Evolutionary conservation across 2,329 filamentous ascomycete species (phyloP), one percentile per base, ranked within the genome.

Genomic region (Penicillium occitanis): DNA sequence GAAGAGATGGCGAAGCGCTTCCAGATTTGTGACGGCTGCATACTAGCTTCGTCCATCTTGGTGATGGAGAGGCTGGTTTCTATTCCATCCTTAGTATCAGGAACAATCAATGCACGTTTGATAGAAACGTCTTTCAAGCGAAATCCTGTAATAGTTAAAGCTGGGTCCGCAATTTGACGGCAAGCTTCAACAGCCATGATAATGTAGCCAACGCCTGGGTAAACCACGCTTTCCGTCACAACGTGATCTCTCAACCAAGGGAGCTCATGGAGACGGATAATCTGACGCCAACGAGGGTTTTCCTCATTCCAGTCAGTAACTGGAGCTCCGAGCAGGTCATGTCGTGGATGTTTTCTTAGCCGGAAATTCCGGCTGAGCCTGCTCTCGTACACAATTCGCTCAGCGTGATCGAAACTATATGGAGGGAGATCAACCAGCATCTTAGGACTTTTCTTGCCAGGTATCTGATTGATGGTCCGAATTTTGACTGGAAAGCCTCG

Each of bases 171-270:
- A 33, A 74, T 67, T 62, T 75, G 74, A 33, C 69, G 69, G 3
- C 69, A 70, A 5, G 73, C 72, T 66, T 76, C 73, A 30, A 75
- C 70, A 1, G 70, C 73, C 73, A 75, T 75, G 13, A 72, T 68
- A 13, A 76, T 53, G 61, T 70, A 75, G 1, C 72, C 73, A 17
- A 71, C 73, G 10, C 71, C 72, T 1, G 74, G 74, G 57, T 73
- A 75, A 25, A 75, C 66, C 61, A 67, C 67, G 25, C 22, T 63
- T 10, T 61, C 50, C 0, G 42, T 58, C 8, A 61, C 72, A 65
- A 71, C 61, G 67, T 77, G 73, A 28, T 76, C 71, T 10, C 64
- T 69, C 1, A 77, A 48, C 75, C 75, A 77, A 11, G 75, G 74
- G 8, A 72, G 72, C 53, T 77, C 75, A 5, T 66, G 66, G 14